phyloP scores from a whole-genome alignment of 2,329 filamentous ascomycete genomes.

The Raffaelea arxii region DNA sequence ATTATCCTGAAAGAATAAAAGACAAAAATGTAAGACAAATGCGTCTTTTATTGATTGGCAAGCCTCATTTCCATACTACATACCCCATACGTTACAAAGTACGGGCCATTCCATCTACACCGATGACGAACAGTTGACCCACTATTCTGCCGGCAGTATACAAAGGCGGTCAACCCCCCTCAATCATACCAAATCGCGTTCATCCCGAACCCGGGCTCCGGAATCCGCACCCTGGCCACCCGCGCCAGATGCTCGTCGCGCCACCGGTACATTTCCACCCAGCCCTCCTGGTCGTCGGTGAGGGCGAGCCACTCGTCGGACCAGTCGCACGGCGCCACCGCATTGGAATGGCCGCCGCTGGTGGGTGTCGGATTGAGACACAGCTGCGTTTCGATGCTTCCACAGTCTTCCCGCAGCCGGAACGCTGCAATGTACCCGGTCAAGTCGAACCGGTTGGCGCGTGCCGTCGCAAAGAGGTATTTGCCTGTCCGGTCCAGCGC shows the following conservation, averaged over 20 bases:
- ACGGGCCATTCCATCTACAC: too few species aligned
- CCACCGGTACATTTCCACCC: conserved; percentile 82
- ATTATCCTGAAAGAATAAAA: too few species aligned
- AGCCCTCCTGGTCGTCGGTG: conserved; percentile 81
- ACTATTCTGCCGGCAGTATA: neutral
- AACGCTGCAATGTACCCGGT: conserved; percentile 81
- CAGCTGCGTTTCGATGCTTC: conserved; percentile 67
- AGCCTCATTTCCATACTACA: too few species aligned
- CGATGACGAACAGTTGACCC: too few species aligned
- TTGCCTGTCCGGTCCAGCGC: conserved; percentile 57
- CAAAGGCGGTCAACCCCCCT: too few species aligned
- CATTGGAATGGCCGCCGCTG: conserved; percentile 81
- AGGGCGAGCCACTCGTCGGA: conserved; percentile 84
- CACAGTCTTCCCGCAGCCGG: conserved; percentile 54
- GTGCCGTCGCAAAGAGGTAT: conserved; percentile 78
- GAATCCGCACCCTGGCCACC: conserved; percentile 67
- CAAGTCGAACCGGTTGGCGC: conserved; percentile 64
- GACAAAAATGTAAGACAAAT: too few species aligned
- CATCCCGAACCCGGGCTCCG: conserved; percentile 89
- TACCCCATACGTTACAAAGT: too few species aligned
- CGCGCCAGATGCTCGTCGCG: conserved; percentile 69
- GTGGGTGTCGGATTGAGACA: conserved; percentile 77
- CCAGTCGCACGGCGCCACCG: conserved; percentile 75
- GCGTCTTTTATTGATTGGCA: too few species aligned
- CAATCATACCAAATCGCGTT: conserved; percentile 93